Evolutionary conservation across 257 asterid species (phyloP).

Genomic region (Leonotis leonurus): DNA sequence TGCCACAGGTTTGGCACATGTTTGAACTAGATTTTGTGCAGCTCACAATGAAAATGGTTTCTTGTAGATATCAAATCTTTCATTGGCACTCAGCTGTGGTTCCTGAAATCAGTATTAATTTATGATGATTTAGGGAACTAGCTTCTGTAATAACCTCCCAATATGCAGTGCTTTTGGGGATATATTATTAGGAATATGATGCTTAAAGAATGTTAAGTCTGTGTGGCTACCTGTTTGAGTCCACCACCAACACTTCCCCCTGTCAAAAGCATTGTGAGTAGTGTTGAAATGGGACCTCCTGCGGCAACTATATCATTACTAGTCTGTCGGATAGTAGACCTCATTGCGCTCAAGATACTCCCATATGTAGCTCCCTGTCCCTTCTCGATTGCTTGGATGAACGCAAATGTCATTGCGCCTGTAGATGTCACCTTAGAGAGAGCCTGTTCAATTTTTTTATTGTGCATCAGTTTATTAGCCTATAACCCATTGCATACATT

Average conservation of each 20-base stretch:
- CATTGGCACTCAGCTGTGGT: constrained; percentile 72
- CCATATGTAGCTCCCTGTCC: constrained; percentile 80
- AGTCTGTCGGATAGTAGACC: constrained; percentile 55
- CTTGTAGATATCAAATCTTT: constrained; percentile 66
- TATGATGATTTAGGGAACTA: not conserved
- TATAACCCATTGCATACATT: too few species aligned
- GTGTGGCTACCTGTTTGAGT: constrained; percentile 51
- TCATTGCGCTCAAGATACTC: constrained; percentile 66
- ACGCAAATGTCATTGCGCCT: constrained; percentile 93
- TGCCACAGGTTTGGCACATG: not conserved
- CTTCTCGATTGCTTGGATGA: constrained; percentile 84
- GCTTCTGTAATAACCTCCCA: not conserved
- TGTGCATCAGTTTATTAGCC: too few species aligned
- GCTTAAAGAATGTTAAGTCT: not conserved
- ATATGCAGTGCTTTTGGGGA: not conserved
- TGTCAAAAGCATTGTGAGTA: constrained; percentile 70
- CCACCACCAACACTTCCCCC: constrained; percentile 83
- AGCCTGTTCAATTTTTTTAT: constrained; percentile 52
- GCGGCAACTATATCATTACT: constrained; percentile 41
- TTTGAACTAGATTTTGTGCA: not conserved
- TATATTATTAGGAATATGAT: too few species aligned
- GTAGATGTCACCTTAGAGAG: constrained; percentile 84
- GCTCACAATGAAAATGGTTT: constrained; percentile 67
- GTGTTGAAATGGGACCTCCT: constrained; percentile 56
- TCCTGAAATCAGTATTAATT: constrained; percentile 38